Evolutionary conservation across 2,329 filamentous ascomycete species (phyloP).

Genomic region (Knufia fluminis): DNA sequence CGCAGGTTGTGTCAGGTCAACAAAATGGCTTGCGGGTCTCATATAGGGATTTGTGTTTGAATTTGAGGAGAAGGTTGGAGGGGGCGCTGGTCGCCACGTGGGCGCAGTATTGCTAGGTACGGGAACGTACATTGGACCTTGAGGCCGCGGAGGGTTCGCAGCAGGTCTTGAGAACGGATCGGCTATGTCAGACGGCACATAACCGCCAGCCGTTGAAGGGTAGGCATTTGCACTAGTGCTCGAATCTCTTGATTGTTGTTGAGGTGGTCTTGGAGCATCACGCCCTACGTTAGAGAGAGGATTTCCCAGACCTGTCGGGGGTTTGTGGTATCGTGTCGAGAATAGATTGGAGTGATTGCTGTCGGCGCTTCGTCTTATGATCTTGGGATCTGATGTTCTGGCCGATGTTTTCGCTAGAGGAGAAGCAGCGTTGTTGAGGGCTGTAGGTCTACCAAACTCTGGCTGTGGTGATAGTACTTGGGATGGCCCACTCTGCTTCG

Average conservation of each 20-base stretch:
- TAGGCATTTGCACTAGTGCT: conserved; percentile 14
- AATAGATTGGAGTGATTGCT: conserved; percentile 21
- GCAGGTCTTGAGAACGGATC: conserved; percentile 9
- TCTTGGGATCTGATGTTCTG: conserved; percentile 14
- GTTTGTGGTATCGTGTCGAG: conserved; percentile 10
- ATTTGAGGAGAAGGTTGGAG: conserved; percentile 46
- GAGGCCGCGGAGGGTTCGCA: conserved; percentile 1
- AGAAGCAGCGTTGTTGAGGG: conserved; percentile 37
- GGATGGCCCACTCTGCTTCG: not conserved
- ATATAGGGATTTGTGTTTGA: conserved; percentile 26
- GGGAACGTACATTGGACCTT: not conserved
- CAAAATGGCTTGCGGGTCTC: conserved; percentile 36
- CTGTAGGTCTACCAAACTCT: conserved; percentile 52
- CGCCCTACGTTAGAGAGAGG: not conserved
- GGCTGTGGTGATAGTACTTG: conserved; percentile 26
- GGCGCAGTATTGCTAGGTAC: conserved; percentile 23
- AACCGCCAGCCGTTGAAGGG: conserved; percentile 10
- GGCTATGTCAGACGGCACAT: conserved; percentile 1
- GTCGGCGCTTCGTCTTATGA: conserved; percentile 13
- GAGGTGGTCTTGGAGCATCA: not conserved
- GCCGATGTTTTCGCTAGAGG: conserved; percentile 35
- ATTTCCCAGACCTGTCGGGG: conserved; percentile 3
- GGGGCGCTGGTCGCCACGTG: conserved; percentile 42
- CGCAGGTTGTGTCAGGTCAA: conserved; percentile 38
- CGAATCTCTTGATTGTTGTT: not conserved